Percentiles rank a stretch among this genome's conserved stretches.
Evolutionary conservation across 2,329 filamentous ascomycete species (phyloP).

Genomic region (Trichoderma hamatum): DNA sequence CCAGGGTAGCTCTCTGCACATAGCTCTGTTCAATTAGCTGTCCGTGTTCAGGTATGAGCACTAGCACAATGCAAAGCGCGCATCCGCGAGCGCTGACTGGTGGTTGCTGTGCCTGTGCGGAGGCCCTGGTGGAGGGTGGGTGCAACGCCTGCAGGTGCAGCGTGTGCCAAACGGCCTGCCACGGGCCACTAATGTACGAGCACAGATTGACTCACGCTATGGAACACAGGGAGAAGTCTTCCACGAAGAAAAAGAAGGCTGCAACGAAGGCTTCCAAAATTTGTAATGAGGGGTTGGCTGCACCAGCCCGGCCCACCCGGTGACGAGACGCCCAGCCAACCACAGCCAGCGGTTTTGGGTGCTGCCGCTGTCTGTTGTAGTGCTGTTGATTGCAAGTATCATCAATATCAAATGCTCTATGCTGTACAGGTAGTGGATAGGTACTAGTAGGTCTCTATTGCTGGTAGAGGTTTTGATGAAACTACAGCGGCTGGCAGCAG

Average conservation of each 20-base stretch:
- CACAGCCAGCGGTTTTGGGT: background rate
- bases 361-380: too few species aligned
- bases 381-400: too few species aligned
- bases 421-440: background rate
- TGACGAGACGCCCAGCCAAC: slow-evolving; percentile 1
- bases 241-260: slow-evolving; percentile 29
- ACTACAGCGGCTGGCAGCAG: background rate
- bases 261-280: slow-evolving; percentile 20
- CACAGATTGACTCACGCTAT: slow-evolving; percentile 23
- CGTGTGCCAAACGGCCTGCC: slow-evolving; percentile 5
- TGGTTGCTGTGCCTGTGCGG: slow-evolving; percentile 3
- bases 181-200: slow-evolving; percentile 24
- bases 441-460: too few species aligned
- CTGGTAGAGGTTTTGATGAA: background rate
- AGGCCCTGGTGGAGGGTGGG: slow-evolving; percentile 3
- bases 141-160: slow-evolving; percentile 17
- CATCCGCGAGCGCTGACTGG: slow-evolving; percentile 20
- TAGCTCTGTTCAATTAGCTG: background rate
- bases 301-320: slow-evolving; percentile 5
- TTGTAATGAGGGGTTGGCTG: background rate
- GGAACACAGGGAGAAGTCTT: slow-evolving; percentile 17
- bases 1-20: slow-evolving; percentile 12
- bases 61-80: slow-evolving; percentile 10
- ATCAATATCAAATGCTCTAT: background rate
- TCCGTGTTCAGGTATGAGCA: slow-evolving; percentile 5